Evolutionary conservation across 768 basidiomycete species (phyloP), one percentile per base, ranked within the genome.

Genomic region (Chlorophyllum brunneum): DNA sequence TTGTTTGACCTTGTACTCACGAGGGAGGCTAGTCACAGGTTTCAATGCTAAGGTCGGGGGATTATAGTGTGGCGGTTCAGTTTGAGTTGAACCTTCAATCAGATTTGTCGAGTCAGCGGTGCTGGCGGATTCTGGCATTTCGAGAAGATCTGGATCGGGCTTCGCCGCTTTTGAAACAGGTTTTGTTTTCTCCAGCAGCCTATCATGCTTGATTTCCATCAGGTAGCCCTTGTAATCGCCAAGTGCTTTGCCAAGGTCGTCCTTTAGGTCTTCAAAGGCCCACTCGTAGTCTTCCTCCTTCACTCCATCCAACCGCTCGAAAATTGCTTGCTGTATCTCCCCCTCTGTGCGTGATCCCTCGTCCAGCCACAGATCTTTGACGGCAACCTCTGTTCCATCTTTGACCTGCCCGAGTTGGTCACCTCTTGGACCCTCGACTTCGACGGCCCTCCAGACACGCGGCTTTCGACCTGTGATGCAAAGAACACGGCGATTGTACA

Each of bases 251-350:
- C 26, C 13, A 20, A 56, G 24, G 2, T 23, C 15, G 2, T n/a
- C n/a, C 1, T 26, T 18, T 10, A 56, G 46, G 2, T 11, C 41
- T 4, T 15, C 13, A 5, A 9, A 7, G 10, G 43, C 27, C 51
- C 49, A 38, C 8, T 16, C 10, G 9, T 56, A 33, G 45, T 22
- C 31, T 2, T 41, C 13, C 30, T 48, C 23, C 7, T 48, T 31
- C 5, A 47, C 22, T n/a, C 42, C 20, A 11, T 56, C 29, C 24
- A 58, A 39, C 9, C 43, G 34, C 2, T 47, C 13, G 26, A 57
- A 57, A 16, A 63, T 54, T 9, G 16, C 31, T 1, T 44, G 15
- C 34, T 60, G 60, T 24, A 59, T 56, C 23, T 60, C 30, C 15
- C 23, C n/a, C 26, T 62, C 59, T 2, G 58, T 55, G 2, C 16